Base-by-base conservation (phyloP, 2,329 filamentous ascomycete genomes). In the Aspergillus fumigatiaffinis region DNA sequence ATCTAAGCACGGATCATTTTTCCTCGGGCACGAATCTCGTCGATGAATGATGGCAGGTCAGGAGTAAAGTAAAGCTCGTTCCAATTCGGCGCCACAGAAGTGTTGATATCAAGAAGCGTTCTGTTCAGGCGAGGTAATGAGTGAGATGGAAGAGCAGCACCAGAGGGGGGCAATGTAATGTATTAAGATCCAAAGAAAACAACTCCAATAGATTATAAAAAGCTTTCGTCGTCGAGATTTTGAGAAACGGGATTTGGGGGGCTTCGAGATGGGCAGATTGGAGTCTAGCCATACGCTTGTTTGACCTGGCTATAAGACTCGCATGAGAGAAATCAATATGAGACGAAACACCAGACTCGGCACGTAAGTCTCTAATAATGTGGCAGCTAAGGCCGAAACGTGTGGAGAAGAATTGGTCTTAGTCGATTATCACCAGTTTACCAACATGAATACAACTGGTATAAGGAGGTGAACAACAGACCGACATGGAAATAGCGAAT, bases 351-450 rank as follows among this genome's bases (percentile, higher is more conserved):
- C 14, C 2, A 38, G 32, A 38, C 32, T 38, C 14, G 14, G 14
- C 14, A 38, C 14, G 17, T 17, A 38, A 38, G 14, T 17, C 32
- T 38, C 32, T 17, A 38, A 32, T 6, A 14, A 32, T 14, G 10
- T 9, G 29, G 29, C 29, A 32, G 29, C 35, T 25, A 20, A 53
- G 50, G 47, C 54, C 54, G 26, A 46, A 50, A 56, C 44, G 60
- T 57, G 59, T 61, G 60, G 57, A 58, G 58, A 50, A 54, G 48
- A 54, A 53, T 50, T 58, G 55, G 54, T 50, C 52, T 48, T 59
- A 46, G 50, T 57, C 63, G 59, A 62, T 65, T 17, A 60, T 63
- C 53, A 61, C 56, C 57, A 60, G 58, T 62, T 63, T 63, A 66
- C 60, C 53, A 49, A 51, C 52, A 59, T 61, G 55, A 60, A 55